Conservation (phyloP, 2,329 filamentous ascomycete genomes). For the Verticillium alfalfae region DNA sequence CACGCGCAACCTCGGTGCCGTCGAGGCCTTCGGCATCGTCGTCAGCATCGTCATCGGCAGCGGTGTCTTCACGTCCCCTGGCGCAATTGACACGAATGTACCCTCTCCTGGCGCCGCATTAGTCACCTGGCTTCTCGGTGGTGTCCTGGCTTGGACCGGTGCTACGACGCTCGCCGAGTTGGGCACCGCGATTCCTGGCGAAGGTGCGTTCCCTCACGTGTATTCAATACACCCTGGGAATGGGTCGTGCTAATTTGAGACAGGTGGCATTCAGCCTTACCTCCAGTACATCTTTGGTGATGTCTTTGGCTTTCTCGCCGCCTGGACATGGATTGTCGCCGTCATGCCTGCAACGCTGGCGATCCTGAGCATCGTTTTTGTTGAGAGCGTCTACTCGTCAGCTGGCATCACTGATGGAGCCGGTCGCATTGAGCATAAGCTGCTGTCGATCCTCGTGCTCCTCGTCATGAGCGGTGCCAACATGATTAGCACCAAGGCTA, state of each 20-base stretch:
- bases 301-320: slow-evolving; percentile 55
- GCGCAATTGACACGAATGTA: slow-evolving; percentile 57
- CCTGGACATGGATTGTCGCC: slow-evolving; percentile 61
- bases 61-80: slow-evolving; percentile 60
- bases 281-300: slow-evolving; percentile 57
- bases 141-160: slow-evolving; percentile 59
- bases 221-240: background rate
- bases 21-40: slow-evolving; percentile 52
- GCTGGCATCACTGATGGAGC: slow-evolving; percentile 39
- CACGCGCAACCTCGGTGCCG: slow-evolving; percentile 36
- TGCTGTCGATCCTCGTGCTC: slow-evolving; percentile 43
- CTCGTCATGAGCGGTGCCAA: slow-evolving; percentile 43
- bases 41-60: slow-evolving; percentile 60
- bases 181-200: slow-evolving; percentile 56
- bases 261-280: slow-evolving; percentile 58
- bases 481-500: slow-evolving; percentile 50
- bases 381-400: slow-evolving; percentile 53
- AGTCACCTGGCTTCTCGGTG: slow-evolving; percentile 56
- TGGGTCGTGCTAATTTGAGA: background rate
- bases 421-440: slow-evolving; percentile 38
- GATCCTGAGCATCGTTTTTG: slow-evolving; percentile 59
- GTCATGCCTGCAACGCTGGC: slow-evolving; percentile 61
- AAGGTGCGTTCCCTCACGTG: slow-evolving; percentile 32
- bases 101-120: slow-evolving; percentile 54
- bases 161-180: slow-evolving; percentile 58